Evolutionary conservation across 2,329 filamentous ascomycete genomes (phyloP), one percentile per base, ranked within the genome.

Genomic region (Aspergillus aculeatinus): DNA sequence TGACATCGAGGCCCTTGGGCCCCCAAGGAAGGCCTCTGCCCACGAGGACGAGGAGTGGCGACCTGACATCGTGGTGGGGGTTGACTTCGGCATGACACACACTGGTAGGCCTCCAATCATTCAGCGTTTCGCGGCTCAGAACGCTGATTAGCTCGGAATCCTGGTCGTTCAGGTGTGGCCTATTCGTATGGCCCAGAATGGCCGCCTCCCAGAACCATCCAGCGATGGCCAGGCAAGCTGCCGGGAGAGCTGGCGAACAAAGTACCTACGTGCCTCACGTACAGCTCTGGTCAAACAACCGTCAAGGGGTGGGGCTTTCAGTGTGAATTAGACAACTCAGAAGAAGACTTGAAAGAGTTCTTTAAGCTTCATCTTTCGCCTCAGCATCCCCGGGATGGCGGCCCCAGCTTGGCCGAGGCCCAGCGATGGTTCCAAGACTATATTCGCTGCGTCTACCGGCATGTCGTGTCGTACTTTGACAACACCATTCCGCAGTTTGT

Each of bases 371-470:
- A 29, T 9, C 27, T 29, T 7, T 29, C 27, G 27, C 27, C 27
- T 35, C 60, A 64, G 10, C 67, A 73, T 54, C 59, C 67, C 16
- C 69, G 72, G 21, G 64, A 67, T n/a, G 63, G 67, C 3, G 62
- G 60, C 1, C 68, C 67, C 9, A 70, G 58, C 21, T 54, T 64
- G 14, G 29, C 62, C 23, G 67, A 75, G 29, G 67, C 72, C 10
- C 63, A 68, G 39, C 51, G 62, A 33, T 72, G 68, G 69, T 72
- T 71, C 44, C 64, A 64, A 35, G 75, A 78, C 57, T 76, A 74
- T 57, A 68, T 74, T 35, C 58, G 62, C n/a, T 72, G 68, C 63
- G 54, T 77, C 27, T 74, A 75, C 63, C 60, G 68, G 42, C 72
- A 74, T 55, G 67, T 71, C 2, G 65, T 72, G 7, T 56, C 65